A percentile compares a stretch with the other conserved stretches of the same genome.
Evolutionary conservation across 495 filamentous ascomycete species (phyloP).

Genomic region (Penicillium chermesinum): DNA sequence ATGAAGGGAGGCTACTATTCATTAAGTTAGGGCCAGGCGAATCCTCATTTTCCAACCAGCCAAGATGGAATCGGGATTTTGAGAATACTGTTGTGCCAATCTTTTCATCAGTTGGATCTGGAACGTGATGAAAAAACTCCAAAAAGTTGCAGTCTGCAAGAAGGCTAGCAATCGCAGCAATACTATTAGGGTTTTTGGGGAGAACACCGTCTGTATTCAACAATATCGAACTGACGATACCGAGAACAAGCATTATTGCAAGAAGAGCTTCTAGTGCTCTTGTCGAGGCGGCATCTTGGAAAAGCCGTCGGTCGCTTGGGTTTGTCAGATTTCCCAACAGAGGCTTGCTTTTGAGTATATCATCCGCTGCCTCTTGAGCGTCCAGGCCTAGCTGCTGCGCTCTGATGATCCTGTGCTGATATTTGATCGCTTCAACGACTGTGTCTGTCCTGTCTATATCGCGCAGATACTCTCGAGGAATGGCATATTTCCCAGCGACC

Average conservation of each 20-base stretch:
- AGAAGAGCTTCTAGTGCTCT: conserved; percentile 28
- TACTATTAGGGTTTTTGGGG: conserved; percentile 22
- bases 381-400: not conserved
- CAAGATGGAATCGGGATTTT: not conserved
- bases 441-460: not conserved
- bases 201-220: conserved; percentile 23
- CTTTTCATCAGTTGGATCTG: not conserved
- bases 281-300: conserved; percentile 26
- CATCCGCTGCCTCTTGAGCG: not conserved
- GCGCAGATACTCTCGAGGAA: not conserved
- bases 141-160: conserved; percentile 20
- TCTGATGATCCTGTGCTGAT: not conserved
- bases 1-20: no score
- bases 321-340: conserved; percentile 1
- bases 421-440: not conserved
- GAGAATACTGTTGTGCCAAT: not conserved
- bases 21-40: not conserved
- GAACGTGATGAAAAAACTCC: not conserved
- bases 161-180: conserved; percentile 26
- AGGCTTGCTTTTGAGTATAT: not conserved
- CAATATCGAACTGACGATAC: conserved; percentile 13
- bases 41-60: not conserved
- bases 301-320: conserved; percentile 5
- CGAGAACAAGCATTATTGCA: conserved; percentile 11
- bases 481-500: conserved; percentile 3